A percentile compares a stretch with the other conserved stretches of the same genome.
phyloP scores from a whole-genome alignment of 2,329 filamentous ascomycete genomes.

The Fusarium papillatum region DNA sequence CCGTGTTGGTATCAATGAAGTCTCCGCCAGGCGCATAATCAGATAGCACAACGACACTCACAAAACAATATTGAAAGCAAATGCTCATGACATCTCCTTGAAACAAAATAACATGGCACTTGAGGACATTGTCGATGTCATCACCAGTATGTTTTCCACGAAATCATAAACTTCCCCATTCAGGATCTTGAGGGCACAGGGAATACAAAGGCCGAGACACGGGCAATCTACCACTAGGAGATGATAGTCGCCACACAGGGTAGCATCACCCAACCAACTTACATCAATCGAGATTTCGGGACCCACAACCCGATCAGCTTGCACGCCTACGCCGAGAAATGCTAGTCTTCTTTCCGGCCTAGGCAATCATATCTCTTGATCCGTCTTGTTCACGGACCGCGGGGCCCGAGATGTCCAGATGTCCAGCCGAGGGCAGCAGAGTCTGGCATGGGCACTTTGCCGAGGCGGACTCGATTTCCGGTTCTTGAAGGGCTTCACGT shows the following conservation, averaged over 20 bases:
- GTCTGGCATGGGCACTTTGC: not conserved
- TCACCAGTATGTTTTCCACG: not conserved
- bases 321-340: not conserved
- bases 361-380: not conserved
- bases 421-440: not conserved
- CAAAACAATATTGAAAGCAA: too few relatives aligned
- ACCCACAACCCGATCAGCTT: not conserved
- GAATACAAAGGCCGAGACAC: not conserved
- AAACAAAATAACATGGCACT: not conserved
- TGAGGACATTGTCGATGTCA: not conserved
- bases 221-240: not conserved
- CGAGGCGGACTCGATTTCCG: not conserved
- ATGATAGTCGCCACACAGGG: not conserved
- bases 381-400: not conserved
- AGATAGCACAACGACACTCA: too few relatives aligned
- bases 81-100: not conserved
- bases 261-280: not conserved
- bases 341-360: not conserved
- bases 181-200: not conserved
- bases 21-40: too few relatives aligned
- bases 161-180: not conserved
- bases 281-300: not conserved
- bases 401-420: not conserved
- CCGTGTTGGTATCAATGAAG: too few relatives aligned
- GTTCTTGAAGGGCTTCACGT: not conserved